Base-by-base conservation (phyloP, 1,284 basidiomycete species). In the Tilletia horrida region DNA sequence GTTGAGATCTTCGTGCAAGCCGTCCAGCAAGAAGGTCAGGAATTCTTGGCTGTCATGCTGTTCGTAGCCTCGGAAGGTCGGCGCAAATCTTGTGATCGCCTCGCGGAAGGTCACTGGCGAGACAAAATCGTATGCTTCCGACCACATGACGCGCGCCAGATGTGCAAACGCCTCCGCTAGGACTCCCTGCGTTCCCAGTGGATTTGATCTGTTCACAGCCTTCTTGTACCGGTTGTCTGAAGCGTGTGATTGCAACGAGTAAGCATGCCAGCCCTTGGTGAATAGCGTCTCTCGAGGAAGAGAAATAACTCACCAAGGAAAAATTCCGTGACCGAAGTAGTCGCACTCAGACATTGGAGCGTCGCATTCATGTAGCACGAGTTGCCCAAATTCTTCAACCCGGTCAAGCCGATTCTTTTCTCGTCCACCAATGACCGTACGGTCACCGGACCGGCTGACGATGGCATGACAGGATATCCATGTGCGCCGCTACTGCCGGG, bases 41-140 rank as follows among this genome's bases (percentile, higher is more conserved):
- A 71, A 71, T 42, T 71, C 70, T 47, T 71, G 70, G 29, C 48
- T 25, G 52, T 71, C 70, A 40, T 71, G 80, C 68, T 81, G 80
- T 48, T 81, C 79, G 44, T 68, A 72, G 1, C 79, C 73, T 1
- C 75, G 50, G 64, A 81, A 81, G 2, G 67, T 67, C 3, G 79
- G 77, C 8, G 79, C 79, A 61, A 79, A 78, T n/a, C 71, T 67
- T 4, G 73, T 69, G 69, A 73, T 66, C 78, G 88, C 76, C 82
- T 95, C 93, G 76, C 93, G 86, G 84, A 97, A 97, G 7, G 89
- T 88, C 45, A 88, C 85, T 0, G 95, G 94, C 1, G 89, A 89
- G 44, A 97, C 83, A 76, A 91, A 92, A 16, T 89, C 88, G 77
- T 91, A 87, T 74, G 92, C 90, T 59, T 90, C 90, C 69, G 89